These are phyloP conservation scores for Kwoniella pini DNA, from an alignment of 768 basidiomycete species.

Conservation along the genomic window DNA sequence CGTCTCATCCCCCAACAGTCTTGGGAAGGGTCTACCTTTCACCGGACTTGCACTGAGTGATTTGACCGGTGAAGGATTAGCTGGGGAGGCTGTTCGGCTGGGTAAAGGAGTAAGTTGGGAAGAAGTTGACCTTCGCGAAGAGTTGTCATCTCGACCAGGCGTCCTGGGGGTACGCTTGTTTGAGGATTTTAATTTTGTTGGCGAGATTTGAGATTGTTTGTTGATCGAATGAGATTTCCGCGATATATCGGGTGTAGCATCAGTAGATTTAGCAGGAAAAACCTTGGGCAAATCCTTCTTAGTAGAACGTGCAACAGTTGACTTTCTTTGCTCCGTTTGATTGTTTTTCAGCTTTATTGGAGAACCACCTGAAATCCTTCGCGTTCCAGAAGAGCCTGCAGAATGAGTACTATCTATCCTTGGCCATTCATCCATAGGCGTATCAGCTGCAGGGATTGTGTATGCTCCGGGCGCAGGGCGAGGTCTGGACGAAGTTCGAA, in stretches of 20 bases:
- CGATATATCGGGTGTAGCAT: no score
- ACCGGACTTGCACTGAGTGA: constrained; percentile 14
- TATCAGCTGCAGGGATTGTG: constrained; percentile 5
- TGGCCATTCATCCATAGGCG: constrained; percentile 16
- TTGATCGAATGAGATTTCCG: no score
- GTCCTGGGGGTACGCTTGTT: not conserved
- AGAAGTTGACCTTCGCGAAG: not conserved
- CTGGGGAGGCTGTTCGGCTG: not conserved
- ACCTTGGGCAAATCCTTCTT: no score
- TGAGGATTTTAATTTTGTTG: not conserved
- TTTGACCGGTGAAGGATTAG: constrained; percentile 5
- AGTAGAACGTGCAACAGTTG: no score
- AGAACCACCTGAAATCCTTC: no score
- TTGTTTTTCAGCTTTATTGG: no score
- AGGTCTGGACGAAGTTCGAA: constrained; percentile 1
- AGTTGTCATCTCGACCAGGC: not conserved
- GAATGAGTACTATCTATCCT: constrained; percentile 8
- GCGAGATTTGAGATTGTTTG: no score
- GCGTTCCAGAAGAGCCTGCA: constrained; percentile 4
- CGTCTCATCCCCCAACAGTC: not conserved
- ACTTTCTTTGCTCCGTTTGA: no score
- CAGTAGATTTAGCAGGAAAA: no score
- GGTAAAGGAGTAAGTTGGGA: constrained; percentile 11
- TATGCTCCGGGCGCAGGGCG: constrained; percentile 15
- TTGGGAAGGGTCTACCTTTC: constrained; percentile 5